phyloP scores from a whole-genome alignment of 192 early-diverging fungal species.

The Paraglomus brasilianum region DNA sequence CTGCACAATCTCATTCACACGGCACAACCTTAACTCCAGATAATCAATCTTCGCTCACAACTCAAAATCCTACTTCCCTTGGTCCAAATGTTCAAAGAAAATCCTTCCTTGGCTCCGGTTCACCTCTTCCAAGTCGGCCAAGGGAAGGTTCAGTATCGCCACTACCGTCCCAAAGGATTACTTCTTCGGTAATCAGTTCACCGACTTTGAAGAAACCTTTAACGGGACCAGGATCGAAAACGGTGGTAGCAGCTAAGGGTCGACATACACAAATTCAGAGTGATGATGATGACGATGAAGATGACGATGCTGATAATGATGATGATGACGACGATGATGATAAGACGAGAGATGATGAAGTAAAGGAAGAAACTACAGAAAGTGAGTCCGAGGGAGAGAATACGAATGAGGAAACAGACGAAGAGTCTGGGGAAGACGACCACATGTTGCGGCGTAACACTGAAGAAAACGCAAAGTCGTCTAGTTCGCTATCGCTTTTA shows the following conservation, averaged over 20 bases:
- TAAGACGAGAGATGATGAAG: background rate
- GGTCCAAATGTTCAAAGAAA: background rate
- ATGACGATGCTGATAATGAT: too few species aligned
- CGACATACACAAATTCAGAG: conserved; percentile 24
- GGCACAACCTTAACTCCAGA: background rate
- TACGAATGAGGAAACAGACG: background rate
- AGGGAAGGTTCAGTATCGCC: conserved; percentile 4
- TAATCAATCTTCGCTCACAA: background rate
- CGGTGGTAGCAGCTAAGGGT: background rate
- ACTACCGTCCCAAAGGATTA: background rate
- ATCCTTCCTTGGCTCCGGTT: background rate
- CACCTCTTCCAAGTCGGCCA: background rate
- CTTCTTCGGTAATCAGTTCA: background rate
- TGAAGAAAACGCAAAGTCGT: conserved; percentile 15
- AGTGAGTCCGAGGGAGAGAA: conserved; percentile 1
- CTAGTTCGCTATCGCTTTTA: too few species aligned
- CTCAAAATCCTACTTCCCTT: background rate
- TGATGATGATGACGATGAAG: conserved; percentile 8
- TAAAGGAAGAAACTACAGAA: background rate
- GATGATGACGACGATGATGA: too few species aligned
- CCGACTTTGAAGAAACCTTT: too few species aligned
- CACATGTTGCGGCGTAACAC: conserved; percentile 19
- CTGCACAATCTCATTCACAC: background rate
- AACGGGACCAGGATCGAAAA: background rate
- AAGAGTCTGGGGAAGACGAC: background rate